Evolutionary conservation across 176 grass and related monocot genomes (phyloP).

Genomic region (Rhipidocladum racemiflorum): DNA sequence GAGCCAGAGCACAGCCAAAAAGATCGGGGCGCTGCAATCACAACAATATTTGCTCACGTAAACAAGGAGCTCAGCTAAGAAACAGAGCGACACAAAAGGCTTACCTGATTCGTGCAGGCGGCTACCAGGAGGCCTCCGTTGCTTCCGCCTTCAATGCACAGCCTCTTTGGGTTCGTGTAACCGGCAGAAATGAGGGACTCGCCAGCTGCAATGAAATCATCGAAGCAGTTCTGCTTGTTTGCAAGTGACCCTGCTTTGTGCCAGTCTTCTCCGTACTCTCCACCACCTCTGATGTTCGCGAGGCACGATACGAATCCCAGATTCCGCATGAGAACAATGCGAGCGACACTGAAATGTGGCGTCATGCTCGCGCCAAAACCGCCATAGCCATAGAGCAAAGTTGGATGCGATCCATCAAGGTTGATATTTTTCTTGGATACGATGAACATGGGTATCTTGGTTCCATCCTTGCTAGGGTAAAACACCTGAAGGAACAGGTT

Average conservation of each 20-base stretch:
- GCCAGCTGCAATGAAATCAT: conserved; percentile 70
- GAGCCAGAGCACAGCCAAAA: conserved; percentile 80
- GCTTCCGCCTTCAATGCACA: conserved; percentile 93
- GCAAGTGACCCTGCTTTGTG: conserved; percentile 61
- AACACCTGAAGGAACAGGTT: conserved; percentile 46
- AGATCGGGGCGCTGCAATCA: conserved; percentile 68
- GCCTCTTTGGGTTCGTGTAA: conserved; percentile 52
- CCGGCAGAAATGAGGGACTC: conserved; percentile 71
- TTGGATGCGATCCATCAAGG: conserved; percentile 69
- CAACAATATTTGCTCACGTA: not conserved
- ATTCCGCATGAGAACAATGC: conserved; percentile 64
- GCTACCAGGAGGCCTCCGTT: conserved; percentile 92
- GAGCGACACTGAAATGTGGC: conserved; percentile 62
- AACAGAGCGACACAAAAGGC: not conserved
- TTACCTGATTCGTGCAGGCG: conserved; percentile 85
- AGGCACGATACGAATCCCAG: conserved; percentile 65
- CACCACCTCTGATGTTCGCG: conserved; percentile 87
- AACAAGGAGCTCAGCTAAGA: not conserved
- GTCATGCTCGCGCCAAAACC: conserved; percentile 79
- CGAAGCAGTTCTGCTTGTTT: conserved; percentile 96
- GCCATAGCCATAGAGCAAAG: conserved; percentile 80
- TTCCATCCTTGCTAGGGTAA: conserved; percentile 61
- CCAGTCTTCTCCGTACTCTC: conserved; percentile 93
- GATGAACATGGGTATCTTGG: conserved; percentile 88
- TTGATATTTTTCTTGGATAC: conserved; percentile 57